A percentile compares a stretch with the other conserved stretches of the same genome.
Evolutionary conservation across 2,329 filamentous ascomycete genomes (phyloP).

Genomic region (Beauveria sp.): DNA sequence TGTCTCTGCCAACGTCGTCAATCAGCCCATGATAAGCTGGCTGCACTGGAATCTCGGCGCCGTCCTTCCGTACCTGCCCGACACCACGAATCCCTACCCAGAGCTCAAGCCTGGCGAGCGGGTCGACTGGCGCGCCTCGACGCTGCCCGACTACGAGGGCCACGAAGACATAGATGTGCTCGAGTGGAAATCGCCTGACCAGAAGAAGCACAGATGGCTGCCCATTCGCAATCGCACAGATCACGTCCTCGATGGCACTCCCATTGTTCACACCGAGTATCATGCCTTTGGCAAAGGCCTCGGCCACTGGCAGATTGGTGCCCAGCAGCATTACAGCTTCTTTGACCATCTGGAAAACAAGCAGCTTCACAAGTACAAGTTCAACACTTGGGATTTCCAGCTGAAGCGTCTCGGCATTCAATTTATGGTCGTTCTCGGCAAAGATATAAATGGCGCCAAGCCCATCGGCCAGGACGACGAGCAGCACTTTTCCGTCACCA

Average conservation of each 20-base stretch:
- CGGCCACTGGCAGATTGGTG: slow-evolving; percentile 42
- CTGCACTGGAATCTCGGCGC: slow-evolving; percentile 47
- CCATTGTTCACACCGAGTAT: slow-evolving; percentile 42
- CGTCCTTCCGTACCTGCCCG: slow-evolving; percentile 46
- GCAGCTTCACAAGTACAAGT: slow-evolving; percentile 39
- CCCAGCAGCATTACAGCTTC: slow-evolving; percentile 40
- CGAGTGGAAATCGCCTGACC: slow-evolving; percentile 27
- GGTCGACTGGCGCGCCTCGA: slow-evolving; percentile 31
- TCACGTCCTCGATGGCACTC: slow-evolving; percentile 34
- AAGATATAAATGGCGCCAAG: slow-evolving; percentile 39
- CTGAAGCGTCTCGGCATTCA: slow-evolving; percentile 45
- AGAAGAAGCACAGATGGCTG: slow-evolving; percentile 43
- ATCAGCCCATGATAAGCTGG: slow-evolving; percentile 45
- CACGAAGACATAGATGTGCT: slow-evolving; percentile 22
- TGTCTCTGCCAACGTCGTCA: slow-evolving; percentile 50
- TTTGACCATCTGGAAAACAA: slow-evolving; percentile 43
- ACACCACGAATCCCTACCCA: slow-evolving; percentile 23
- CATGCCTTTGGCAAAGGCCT: slow-evolving; percentile 35
- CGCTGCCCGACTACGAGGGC: slow-evolving; percentile 27
- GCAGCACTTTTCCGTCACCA: slow-evolving; percentile 34
- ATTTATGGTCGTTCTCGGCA: slow-evolving; percentile 46
- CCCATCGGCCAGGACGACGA: slow-evolving; percentile 39
- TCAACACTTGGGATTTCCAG: slow-evolving; percentile 40
- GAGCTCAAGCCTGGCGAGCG: slow-evolving; percentile 19
- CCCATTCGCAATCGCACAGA: slow-evolving; percentile 27